Conservation (phyloP, 495 filamentous ascomycete species). For the Xylaria acuta region DNA sequence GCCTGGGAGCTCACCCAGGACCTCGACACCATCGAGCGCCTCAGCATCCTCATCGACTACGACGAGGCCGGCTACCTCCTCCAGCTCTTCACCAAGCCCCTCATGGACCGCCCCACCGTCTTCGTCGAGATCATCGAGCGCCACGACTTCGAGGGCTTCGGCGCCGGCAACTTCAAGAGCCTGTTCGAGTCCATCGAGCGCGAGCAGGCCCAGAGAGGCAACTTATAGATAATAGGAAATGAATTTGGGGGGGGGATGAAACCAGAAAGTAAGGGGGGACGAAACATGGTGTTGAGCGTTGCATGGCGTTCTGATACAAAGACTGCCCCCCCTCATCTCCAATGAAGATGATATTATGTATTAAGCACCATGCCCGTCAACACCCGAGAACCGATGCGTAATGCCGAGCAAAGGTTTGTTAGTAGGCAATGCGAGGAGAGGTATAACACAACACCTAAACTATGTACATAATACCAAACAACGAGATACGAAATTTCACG, state of each 20-base stretch:
- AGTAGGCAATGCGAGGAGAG: not conserved
- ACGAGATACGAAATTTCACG: not conserved
- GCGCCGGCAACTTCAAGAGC: constrained; percentile 93
- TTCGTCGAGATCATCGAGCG: constrained; percentile 95
- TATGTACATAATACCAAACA: constrained; percentile 4
- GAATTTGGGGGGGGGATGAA: not conserved
- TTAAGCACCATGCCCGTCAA: not conserved
- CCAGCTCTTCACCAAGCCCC: constrained; percentile 87
- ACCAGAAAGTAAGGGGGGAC: not conserved
- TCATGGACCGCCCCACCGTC: constrained; percentile 92
- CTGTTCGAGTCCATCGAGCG: constrained; percentile 92
- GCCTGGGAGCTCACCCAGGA: constrained; percentile 71
- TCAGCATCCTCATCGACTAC: constrained; percentile 90
- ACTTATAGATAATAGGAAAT: constrained; percentile 56
- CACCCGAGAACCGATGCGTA: not conserved
- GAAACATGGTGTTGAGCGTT: not conserved
- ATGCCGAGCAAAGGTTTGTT: not conserved
- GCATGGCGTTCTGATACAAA: too few species aligned
- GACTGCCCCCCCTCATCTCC: too few species aligned
- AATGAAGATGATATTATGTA: not conserved
- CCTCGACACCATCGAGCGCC: constrained; percentile 69
- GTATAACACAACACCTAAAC: not conserved
- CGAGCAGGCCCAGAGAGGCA: constrained; percentile 83
- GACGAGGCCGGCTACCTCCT: constrained; percentile 86
- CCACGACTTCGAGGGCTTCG: constrained; percentile 85